phyloP scores from a whole-genome alignment of 1,284 basidiomycete genomes.

The Naganishia albida region DNA sequence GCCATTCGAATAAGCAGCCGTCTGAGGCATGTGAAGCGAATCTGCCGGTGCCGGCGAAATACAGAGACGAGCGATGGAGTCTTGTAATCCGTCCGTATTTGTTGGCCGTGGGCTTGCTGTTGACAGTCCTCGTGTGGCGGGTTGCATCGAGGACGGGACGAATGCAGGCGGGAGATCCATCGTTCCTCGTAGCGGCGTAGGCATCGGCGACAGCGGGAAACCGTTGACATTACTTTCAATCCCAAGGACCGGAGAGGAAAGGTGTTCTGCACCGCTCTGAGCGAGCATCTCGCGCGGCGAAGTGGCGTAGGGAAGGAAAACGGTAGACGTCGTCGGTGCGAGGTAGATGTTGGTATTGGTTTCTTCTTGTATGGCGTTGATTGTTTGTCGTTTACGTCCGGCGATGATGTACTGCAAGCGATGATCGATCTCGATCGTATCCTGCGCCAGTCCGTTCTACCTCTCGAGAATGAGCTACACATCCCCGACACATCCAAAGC shows the following conservation, averaged over 20 bases:
- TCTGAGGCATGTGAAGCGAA: neutral
- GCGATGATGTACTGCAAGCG: conserved; percentile 91
- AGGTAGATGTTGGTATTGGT: conserved; percentile 96
- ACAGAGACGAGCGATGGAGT: conserved; percentile 17
- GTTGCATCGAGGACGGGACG: neutral
- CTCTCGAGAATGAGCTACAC: conserved; percentile 8
- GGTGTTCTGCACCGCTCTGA: neutral
- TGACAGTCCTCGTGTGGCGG: neutral
- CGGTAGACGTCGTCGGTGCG: conserved; percentile 15
- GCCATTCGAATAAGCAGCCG: neutral
- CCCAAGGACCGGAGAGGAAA: neutral
- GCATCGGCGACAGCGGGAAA: neutral
- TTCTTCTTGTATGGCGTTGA: conserved; percentile 95
- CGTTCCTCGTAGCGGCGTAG: neutral
- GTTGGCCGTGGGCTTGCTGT: neutral
- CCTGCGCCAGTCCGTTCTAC: conserved; percentile 83
- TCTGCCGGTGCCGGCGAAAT: neutral
- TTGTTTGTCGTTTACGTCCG: conserved; percentile 79
- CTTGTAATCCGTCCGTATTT: neutral
- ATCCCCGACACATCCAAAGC: conserved; percentile 4
- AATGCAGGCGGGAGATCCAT: neutral
- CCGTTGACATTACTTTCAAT: neutral
- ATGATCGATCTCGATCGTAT: conserved; percentile 90
- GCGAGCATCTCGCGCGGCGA: neutral
- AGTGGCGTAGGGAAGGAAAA: neutral